Conservation (phyloP, 2,329 filamentous ascomycete genomes). For the Calonectria pteridis region DNA sequence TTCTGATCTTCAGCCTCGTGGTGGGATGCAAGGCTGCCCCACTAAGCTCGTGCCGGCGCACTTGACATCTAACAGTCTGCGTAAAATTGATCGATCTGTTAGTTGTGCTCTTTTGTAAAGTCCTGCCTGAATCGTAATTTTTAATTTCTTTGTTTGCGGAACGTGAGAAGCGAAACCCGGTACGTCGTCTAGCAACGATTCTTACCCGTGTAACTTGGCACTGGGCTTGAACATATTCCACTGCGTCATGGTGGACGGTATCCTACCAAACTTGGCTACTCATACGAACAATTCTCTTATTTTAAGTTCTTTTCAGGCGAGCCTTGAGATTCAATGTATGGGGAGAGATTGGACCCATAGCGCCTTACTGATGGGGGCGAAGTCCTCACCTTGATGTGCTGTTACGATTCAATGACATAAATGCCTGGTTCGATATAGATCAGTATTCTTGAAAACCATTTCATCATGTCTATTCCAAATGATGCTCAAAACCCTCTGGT, state of each 20-base stretch:
- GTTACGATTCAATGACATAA: too few species aligned
- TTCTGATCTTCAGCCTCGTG: constrained; percentile 43
- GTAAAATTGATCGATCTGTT: neutral
- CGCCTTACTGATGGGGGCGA: neutral
- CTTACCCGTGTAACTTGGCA: neutral
- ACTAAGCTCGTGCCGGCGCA: constrained; percentile 13
- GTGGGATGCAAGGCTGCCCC: constrained; percentile 43
- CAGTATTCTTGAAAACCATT: neutral
- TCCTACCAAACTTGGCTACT: neutral
- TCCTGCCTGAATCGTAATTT: too few species aligned
- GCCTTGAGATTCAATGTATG: neutral
- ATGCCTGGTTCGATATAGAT: neutral
- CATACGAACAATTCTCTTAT: neutral
- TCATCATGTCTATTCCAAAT: neutral
- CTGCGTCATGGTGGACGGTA: neutral
- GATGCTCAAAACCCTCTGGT: neutral
- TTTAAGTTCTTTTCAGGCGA: neutral
- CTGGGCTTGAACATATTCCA: neutral
- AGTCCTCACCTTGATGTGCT: neutral
- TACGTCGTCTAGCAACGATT: neutral
- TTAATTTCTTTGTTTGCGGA: neutral
- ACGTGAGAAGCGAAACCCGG: neutral
- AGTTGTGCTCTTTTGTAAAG: too few species aligned
- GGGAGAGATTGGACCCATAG: neutral
- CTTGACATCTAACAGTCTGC: neutral